phyloP scores from a whole-genome alignment of 2,329 filamentous ascomycete genomes.

The Microdochium bolleyi region DNA sequence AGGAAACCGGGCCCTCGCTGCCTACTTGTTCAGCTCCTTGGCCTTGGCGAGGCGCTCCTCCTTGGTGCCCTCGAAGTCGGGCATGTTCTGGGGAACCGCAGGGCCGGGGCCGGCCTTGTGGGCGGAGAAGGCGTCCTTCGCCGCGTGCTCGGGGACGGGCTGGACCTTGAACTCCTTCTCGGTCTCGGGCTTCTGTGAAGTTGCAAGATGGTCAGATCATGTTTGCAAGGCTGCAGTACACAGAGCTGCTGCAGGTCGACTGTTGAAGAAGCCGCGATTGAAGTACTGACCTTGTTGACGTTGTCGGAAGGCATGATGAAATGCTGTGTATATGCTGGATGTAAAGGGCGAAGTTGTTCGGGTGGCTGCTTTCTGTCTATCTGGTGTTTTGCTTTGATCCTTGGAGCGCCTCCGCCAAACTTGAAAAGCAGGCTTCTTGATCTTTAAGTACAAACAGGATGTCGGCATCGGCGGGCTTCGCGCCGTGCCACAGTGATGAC shows the following conservation, averaged over 20 bases:
- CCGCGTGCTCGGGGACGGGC: constrained; percentile 21
- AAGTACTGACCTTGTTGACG: constrained; percentile 12
- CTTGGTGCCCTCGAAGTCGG: constrained; percentile 53
- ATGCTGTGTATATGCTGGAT: constrained; percentile 10
- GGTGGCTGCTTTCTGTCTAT: not conserved
- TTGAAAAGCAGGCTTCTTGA: too few relatives aligned
- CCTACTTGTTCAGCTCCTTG: constrained; percentile 55
- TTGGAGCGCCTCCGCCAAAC: too few relatives aligned
- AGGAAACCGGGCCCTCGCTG: not conserved
- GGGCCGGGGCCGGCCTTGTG: constrained; percentile 51
- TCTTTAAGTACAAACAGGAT: too few relatives aligned
- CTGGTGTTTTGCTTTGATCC: not conserved
- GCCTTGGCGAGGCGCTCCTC: constrained; percentile 61
- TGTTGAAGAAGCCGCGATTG: not conserved
- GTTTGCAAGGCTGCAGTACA: not conserved
- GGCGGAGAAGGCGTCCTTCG: constrained; percentile 32
- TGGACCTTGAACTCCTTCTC: constrained; percentile 30
- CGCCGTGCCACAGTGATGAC: not conserved
- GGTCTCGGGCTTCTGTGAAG: constrained; percentile 10
- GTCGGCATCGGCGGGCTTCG: not conserved
- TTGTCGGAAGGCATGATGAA: constrained; percentile 14
- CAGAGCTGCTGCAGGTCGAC: not conserved
- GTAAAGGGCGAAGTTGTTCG: not conserved
- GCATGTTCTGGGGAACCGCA: constrained; percentile 44
- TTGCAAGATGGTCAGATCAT: not conserved